phyloP scores from a whole-genome alignment of 768 basidiomycete species.

The Pisolithus albus region DNA sequence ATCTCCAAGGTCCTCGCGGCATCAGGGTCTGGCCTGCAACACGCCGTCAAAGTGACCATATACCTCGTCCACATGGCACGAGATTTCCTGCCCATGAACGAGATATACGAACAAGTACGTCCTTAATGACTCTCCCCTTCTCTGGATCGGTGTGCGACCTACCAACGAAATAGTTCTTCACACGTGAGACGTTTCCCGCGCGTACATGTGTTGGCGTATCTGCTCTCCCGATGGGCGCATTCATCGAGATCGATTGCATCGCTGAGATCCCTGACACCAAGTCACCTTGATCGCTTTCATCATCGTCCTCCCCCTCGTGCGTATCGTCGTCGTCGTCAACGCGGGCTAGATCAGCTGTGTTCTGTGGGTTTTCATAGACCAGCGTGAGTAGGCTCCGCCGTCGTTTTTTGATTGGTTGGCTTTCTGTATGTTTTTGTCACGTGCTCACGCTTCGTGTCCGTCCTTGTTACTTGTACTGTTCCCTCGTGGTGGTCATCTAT shows the following conservation, averaged over 20 bases:
- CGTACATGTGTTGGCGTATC: conserved; percentile 55
- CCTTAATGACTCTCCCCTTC: neutral
- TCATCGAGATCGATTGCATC: conserved; percentile 57
- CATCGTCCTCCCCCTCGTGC: too few relatives aligned
- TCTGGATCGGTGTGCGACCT: neutral
- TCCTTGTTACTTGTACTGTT: too few relatives aligned
- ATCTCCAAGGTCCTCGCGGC: conserved; percentile 31
- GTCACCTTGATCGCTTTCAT: too few relatives aligned
- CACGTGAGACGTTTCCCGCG: conserved; percentile 40
- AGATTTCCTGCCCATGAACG: conserved; percentile 36
- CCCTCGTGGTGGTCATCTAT: too few relatives aligned
- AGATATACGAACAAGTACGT: conserved; percentile 30
- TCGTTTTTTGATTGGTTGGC: too few relatives aligned
- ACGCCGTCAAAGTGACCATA: conserved; percentile 36
- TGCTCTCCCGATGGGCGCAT: conserved; percentile 44
- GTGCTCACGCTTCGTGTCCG: too few relatives aligned
- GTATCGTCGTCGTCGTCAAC: too few relatives aligned
- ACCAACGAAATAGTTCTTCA: conserved; percentile 39
- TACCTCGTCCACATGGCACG: conserved; percentile 32
- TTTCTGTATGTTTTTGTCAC: too few relatives aligned
- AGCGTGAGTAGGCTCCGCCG: too few relatives aligned
- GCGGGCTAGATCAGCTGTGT: too few relatives aligned
- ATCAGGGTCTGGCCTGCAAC: conserved; percentile 31
- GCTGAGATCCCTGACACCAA: conserved; percentile 29
- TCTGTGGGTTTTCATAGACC: too few relatives aligned